phyloP scores from a whole-genome alignment of 139 green algal genomes.

The Micromonas commoda region DNA sequence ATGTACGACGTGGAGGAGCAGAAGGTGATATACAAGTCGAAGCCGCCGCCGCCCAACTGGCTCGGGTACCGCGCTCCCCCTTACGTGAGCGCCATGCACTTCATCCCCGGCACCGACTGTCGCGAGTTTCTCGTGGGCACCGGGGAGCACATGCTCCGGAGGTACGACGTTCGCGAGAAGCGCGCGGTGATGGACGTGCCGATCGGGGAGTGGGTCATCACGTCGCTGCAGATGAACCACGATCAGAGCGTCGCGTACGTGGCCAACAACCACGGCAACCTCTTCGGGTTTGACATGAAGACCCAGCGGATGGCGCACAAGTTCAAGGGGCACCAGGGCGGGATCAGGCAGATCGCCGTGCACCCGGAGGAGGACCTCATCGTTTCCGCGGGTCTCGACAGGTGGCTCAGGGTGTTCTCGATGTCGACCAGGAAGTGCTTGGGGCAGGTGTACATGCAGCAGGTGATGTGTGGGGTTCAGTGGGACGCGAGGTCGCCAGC shows the following conservation, averaged over 20 bases:
- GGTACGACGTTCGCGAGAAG: background rate
- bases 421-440: background rate
- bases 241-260: background rate
- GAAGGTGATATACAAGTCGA: conserved; percentile 11
- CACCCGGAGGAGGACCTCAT: background rate
- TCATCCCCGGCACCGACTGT: background rate
- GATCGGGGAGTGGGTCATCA: background rate
- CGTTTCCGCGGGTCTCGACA: background rate
- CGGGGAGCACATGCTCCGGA: background rate
- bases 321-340: background rate
- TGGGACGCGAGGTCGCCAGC: background rate
- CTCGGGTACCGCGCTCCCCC: conserved; percentile 5
- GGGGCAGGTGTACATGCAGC: conserved; percentile 8
- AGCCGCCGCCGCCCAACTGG: conserved; percentile 5
- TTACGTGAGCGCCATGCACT: background rate
- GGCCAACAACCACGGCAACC: background rate
- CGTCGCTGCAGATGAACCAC: background rate
- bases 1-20: background rate
- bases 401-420: conserved; percentile 12
- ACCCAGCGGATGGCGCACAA: background rate
- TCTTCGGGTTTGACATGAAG: background rate
- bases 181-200: conserved; percentile 10
- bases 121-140: conserved; percentile 15
- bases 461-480: background rate
- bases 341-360: background rate